Conservation (phyloP, 495 filamentous ascomycete genomes). For the Cercophora scortea region DNA sequence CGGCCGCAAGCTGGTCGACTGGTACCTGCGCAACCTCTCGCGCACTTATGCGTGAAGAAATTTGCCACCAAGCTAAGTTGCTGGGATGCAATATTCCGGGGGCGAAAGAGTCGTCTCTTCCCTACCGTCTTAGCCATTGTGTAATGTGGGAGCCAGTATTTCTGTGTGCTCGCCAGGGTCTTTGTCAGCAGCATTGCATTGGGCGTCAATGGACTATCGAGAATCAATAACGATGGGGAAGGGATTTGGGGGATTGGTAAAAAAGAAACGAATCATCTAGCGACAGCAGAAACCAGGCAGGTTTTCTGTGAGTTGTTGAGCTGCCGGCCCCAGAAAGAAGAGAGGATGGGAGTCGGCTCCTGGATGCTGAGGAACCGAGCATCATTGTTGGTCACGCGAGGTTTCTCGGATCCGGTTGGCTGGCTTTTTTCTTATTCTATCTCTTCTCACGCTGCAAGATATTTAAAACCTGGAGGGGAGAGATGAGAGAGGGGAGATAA, state of each 20-base stretch:
- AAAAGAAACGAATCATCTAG: slow-evolving; percentile 1
- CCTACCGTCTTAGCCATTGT: slow-evolving; percentile 2
- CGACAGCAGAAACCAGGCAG: slow-evolving; percentile 1
- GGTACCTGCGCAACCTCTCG: slow-evolving; percentile 95
- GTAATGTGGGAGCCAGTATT: slow-evolving; percentile 5
- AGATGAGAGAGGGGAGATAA: too few relatives aligned
- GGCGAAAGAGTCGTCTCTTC: neutral
- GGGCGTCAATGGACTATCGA: slow-evolving; percentile 11
- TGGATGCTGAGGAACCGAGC: neutral
- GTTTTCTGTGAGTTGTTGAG: neutral
- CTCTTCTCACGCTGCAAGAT: too few relatives aligned
- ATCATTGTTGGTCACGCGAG: neutral
- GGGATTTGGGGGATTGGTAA: slow-evolving; percentile 1
- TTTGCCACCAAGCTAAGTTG: neutral
- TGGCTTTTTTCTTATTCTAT: too few relatives aligned
- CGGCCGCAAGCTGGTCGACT: slow-evolving; percentile 91
- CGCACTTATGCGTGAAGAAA: slow-evolving; percentile 60
- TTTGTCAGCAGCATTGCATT: slow-evolving; percentile 15
- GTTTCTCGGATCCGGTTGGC: too few relatives aligned
- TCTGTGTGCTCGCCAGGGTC: neutral
- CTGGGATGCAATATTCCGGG: neutral
- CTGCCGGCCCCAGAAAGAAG: neutral
- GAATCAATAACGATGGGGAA: neutral
- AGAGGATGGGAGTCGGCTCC: neutral
- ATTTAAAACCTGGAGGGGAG: too few relatives aligned